Evolutionary conservation across 2,329 filamentous ascomycete genomes (phyloP).

Genomic region (Colletotrichum gigasporum): DNA sequence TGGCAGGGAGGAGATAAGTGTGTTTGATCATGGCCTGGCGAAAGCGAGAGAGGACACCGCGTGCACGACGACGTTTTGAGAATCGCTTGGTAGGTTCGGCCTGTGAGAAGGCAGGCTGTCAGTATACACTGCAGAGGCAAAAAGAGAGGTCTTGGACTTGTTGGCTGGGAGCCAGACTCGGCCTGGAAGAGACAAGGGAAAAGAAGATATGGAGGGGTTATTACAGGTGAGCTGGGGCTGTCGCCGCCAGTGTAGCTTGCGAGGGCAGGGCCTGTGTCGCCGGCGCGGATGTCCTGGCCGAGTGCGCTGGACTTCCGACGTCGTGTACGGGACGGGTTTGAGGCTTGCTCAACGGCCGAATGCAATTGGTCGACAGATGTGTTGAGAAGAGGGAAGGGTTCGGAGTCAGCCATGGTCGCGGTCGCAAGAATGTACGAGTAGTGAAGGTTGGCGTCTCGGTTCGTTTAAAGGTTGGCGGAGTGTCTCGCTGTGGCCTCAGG

Average conservation of each 20-base stretch:
- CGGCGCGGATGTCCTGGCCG: constrained; percentile 61
- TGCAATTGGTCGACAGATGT: constrained; percentile 59
- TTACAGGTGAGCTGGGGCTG: constrained; percentile 17
- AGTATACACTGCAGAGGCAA: background rate
- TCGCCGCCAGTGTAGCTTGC: constrained; percentile 51
- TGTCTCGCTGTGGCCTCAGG: background rate
- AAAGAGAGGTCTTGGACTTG: background rate
- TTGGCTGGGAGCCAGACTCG: background rate
- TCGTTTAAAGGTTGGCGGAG: constrained; percentile 17
- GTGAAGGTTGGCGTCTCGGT: constrained; percentile 8
- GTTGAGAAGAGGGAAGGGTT: constrained; percentile 66
- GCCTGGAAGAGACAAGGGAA: background rate
- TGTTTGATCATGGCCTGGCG: constrained; percentile 68
- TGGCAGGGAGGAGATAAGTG: constrained; percentile 73
- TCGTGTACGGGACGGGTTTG: constrained; percentile 46
- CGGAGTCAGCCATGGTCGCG: constrained; percentile 40
- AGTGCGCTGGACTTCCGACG: constrained; percentile 66
- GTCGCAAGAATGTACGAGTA: background rate
- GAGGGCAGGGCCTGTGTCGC: constrained; percentile 65
- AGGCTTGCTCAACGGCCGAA: constrained; percentile 43
- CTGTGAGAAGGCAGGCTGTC: background rate
- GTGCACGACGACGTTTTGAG: constrained; percentile 65
- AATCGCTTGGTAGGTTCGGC: constrained; percentile 47
- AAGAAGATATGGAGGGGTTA: background rate
- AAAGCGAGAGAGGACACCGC: constrained; percentile 55